Evolutionary conservation across 768 basidiomycete species (phyloP), one percentile per base, ranked within the genome.

Genomic region (Chiua virens): DNA sequence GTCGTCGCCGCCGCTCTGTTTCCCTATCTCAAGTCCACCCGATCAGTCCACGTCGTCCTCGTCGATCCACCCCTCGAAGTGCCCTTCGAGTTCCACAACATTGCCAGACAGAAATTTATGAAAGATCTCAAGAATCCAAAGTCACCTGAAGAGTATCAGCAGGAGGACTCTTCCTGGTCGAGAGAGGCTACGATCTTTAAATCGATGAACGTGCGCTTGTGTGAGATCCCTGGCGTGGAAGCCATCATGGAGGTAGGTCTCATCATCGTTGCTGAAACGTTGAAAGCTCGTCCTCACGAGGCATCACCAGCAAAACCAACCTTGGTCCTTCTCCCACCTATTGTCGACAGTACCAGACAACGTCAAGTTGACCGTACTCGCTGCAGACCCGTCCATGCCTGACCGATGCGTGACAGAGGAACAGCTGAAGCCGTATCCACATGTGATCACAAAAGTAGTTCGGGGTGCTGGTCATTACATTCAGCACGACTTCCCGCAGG

Each of bases 61-160:
- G n/a, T 53, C 13, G 66, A 68, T 14, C 53, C 60, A 3, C 57
- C 58, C 3, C 43, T 63, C 13, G 47, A 56, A 21, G 9, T 4
- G 7, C 8, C 17, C 8, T 17, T 45, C 8, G 42, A 55, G 17
- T 34, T 34, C 1, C 0, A 5, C 0, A 22, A 7, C 28, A 25
- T 7, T 4, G 2, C 3, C 21, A 45, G 5, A 8, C 15, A 34
- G 4, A 15, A 34, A 7, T 34, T 34, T 8, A 17, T 34, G 17
- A 34, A 34, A 15, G 34, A 34, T 34, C 34, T 46, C 25, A 32
- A 40, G 15, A 39, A 51, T n/a, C 46, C 48, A 4, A 42, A 35
- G 38, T 22, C 38, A 2, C 42, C 41, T 1, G 52, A 55, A 17
- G 23, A 6, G 5, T 51, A 34, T 34, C 28, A 14, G 34, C 34